Base-by-base conservation (phyloP, 2,329 filamentous ascomycete species). In the Talaromyces sp. region DNA sequence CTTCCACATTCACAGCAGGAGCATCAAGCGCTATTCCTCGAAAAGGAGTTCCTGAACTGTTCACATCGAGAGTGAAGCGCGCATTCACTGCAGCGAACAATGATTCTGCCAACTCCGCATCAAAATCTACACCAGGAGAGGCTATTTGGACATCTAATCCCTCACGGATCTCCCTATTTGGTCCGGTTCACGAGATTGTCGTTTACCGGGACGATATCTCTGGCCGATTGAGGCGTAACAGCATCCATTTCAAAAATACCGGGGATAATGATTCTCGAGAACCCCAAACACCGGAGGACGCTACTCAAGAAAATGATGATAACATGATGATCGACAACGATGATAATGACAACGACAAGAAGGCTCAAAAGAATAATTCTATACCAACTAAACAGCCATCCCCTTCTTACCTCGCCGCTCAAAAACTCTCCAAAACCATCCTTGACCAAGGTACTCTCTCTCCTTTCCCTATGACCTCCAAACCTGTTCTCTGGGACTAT, bases 401-500 rank as follows among this genome's bases (percentile, higher is more conserved):
- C 66, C 43, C 62, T 58, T 43, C 72, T 63, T 61, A 75, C 60
- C 59, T 69, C 56, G 80, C 83, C 6, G 88, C 89, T 7, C 83
- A 88, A 59, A 89, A 89, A 64, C 81, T 97, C 1, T 91, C 96
- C 66, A 95, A 96, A 70, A 96, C 93, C 0, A 72, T 99, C 9
- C 81, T 99, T 7, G 92, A 96, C 65, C 94, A 99, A 75, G 90
- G 90, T 5, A 89, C 91, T 63, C 81, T 99, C 10, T 86, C 89
- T 0, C 94, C 94, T 0, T 99, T 97, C 73, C 86, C 89, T 0
- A 81, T 91, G n/a, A 76, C 84, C 0, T 81, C 84, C 33, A 84
- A 93, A 1, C 94, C 94, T 0, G 83, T 96, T 4, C 84, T 96
- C 63, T 97, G 94, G 94, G 93, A 97, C 73, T 90, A 89, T 71